Evolutionary conservation across 768 basidiomycete species (phyloP), one percentile per base, ranked within the genome.

Genomic region (Boletus eberwhitei): DNA sequence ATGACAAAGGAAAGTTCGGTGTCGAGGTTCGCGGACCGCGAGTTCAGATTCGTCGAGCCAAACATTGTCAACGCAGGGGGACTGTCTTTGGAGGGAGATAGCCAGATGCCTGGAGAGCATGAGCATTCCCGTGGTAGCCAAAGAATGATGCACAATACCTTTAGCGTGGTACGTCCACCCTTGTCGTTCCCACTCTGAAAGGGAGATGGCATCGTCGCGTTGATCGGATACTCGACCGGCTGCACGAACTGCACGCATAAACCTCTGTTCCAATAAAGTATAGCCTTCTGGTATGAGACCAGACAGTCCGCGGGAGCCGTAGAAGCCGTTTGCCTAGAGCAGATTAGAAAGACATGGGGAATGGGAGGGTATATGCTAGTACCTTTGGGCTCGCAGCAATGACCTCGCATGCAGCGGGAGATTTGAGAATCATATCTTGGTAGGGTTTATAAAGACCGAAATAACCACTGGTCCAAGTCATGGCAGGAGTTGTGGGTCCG

Each of bases 131-230:
- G 12, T 7, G n/a, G 31, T 12, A 36, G 32, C 12, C 8, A 44
- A 54, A 19, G 41, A 24, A 19, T 12, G 39, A 48, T 1, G 8
- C 9, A 24, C 24, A 21, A 9, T 57, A 96, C 95, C 97, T 80
- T 99, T 99, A 24, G 97, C 91, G 65, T 99, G 97, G 73, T 99
- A 99, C 1, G 97, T 98, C 97, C 97, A 99, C 4, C 88, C 92
- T 22, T 78, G 74, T 59, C 81, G 81, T 65, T 85, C 81, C 97
- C 97, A 99, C 70, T 99, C 96, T 54, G 75, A 80, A 57, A 99
- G 75, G 51, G 84, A 77, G 22, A 99, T 79, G 0, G 84, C 82
- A 34, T 72, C 64, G 46, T 55, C 35, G 26, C 9, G 34, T 5
- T 75, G 72, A 32, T 57, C 65, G 11, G 60, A 61, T n/a, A 58